phyloP scores from a whole-genome alignment of 2,329 filamentous ascomycete species.

The Neonectria hederae region DNA sequence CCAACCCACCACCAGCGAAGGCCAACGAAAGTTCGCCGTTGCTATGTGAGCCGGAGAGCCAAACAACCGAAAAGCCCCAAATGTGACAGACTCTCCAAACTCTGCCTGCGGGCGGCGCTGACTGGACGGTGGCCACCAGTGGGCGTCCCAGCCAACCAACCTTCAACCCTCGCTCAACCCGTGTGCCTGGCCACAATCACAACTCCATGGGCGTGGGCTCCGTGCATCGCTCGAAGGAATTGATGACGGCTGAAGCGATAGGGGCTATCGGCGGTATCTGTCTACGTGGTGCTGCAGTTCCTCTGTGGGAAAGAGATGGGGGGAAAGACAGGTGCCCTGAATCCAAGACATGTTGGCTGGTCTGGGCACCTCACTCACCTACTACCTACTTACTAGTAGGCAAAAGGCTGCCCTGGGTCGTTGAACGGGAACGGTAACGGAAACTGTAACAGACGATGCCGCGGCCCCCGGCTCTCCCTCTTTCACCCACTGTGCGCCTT shows the following conservation, averaged over 20 bases:
- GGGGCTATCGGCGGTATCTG: neutral
- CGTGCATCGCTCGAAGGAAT: neutral
- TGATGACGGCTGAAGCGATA: neutral
- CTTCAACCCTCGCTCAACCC: constrained; percentile 35
- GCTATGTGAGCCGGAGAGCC: constrained; percentile 13
- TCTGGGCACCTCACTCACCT: constrained; percentile 1
- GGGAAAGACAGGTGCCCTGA: constrained; percentile 7
- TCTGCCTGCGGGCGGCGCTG: constrained; percentile 10
- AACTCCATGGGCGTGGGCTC: constrained; percentile 2
- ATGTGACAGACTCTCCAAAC: neutral
- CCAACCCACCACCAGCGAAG: constrained; percentile 13
- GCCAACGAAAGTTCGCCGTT: constrained; percentile 17
- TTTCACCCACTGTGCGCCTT: constrained; percentile 8
- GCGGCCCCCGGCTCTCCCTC: constrained; percentile 1
- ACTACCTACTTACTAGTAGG: neutral
- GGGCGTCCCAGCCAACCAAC: constrained; percentile 27
- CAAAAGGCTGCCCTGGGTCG: constrained; percentile 3
- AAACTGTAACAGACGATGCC: constrained; percentile 20
- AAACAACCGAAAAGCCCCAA: constrained; percentile 1
- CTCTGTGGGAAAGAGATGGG: neutral
- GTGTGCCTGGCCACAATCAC: constrained; percentile 17
- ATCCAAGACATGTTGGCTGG: constrained; percentile 19
- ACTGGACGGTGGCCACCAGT: constrained; percentile 6
- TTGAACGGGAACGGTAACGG: constrained; percentile 12
- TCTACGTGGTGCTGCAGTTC: neutral